Evolutionary conservation across 345 rosid species (phyloP).

Genomic region (Syzygium aqueum): DNA sequence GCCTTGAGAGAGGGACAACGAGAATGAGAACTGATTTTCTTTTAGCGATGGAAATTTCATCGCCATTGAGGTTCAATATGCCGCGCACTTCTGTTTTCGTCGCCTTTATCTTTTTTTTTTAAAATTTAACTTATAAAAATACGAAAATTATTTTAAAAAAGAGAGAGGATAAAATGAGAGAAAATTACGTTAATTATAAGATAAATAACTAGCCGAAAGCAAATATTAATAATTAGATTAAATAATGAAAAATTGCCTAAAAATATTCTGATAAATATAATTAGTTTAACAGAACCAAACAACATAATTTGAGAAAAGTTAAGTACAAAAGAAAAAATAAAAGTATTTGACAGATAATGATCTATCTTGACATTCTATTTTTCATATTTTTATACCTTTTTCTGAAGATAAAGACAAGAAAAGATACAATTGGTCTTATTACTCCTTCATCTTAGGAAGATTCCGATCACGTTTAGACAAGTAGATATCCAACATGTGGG

Average conservation of each 20-base stretch:
- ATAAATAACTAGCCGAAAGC: neutral
- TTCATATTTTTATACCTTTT: neutral
- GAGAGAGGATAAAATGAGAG: neutral
- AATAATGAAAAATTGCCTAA: neutral
- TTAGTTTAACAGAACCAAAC: neutral
- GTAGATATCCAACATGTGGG: neutral
- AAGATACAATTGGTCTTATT: neutral
- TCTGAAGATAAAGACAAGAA: neutral
- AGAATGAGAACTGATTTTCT: neutral
- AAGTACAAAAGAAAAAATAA: neutral
- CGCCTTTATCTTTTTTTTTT: neutral
- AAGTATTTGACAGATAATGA: neutral
- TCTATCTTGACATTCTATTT: neutral
- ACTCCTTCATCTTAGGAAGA: neutral
- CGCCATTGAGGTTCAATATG: neutral
- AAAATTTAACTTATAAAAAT: neutral
- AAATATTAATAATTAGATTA: neutral
- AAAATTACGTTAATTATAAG: neutral
- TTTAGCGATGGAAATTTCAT: neutral
- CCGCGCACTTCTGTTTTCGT: neutral
- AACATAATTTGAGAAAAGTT: neutral
- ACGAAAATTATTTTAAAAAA: neutral
- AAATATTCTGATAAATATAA: neutral
- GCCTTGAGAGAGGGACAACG: neutral
- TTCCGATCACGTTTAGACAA: neutral